phyloP scores from a whole-genome alignment of 495 filamentous ascomycete species.

The Podospora australis region DNA sequence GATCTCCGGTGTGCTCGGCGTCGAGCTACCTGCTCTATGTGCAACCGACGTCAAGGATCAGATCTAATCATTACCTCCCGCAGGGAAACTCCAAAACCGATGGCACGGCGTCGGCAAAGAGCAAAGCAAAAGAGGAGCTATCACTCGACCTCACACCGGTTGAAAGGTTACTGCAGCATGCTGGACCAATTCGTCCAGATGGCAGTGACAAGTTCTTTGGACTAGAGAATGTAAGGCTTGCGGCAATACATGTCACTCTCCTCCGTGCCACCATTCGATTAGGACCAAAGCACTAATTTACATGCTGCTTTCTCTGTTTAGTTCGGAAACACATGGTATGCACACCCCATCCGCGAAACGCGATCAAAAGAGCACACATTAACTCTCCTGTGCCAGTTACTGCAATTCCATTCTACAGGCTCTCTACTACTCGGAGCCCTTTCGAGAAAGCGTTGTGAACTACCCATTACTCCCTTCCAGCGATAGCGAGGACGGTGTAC shows the following conservation, averaged over 20 bases:
- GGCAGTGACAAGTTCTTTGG: conserved; percentile 98
- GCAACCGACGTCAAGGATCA: too few species aligned
- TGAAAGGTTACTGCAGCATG: conserved; percentile 74
- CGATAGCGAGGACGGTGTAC: conserved; percentile 38
- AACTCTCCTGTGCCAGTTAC: conserved; percentile 54
- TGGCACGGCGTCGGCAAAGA: conserved; percentile 32
- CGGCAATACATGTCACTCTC: too few species aligned
- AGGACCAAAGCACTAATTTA: too few species aligned
- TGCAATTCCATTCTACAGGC: conserved; percentile 98
- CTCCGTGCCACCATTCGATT: too few species aligned
- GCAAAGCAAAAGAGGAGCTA: conserved; percentile 65
- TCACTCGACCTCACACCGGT: conserved; percentile 65
- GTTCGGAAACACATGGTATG: conserved; percentile 97
- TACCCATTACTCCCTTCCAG: conserved; percentile 60
- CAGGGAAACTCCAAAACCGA: conserved; percentile 33
- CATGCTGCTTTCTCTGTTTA: conserved; percentile 28
- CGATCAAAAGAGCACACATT: neutral
- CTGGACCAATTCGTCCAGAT: conserved; percentile 71
- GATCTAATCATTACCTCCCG: neutral
- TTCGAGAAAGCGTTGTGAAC: conserved; percentile 90
- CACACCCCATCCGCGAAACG: too few species aligned
- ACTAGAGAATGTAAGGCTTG: conserved; percentile 79
- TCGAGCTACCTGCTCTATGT: neutral
- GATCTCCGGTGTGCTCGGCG: neutral
- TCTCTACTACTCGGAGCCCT: conserved; percentile 89